Base-by-base conservation (phyloP, 176 grass and related monocot genomes). In the Hordeum vulgare region DNA sequence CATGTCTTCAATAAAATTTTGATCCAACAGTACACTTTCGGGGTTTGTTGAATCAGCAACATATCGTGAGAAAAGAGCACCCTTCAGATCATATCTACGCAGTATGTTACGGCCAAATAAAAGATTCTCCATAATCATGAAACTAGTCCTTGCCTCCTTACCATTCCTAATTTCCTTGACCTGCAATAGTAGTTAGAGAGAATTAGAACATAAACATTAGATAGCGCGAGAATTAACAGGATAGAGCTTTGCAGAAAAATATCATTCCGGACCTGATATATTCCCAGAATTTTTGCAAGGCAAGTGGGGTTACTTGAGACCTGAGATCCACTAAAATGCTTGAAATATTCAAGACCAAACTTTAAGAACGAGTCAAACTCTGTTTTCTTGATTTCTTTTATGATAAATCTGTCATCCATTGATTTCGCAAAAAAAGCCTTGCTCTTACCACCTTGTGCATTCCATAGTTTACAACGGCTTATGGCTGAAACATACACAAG, bases 101-200 rank as follows among this genome's bases (percentile, higher is more conserved):
- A 86, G 39, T 75, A 98, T 60, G 76, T 90, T 83, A 81, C 60
- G 96, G 53, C 96, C 96, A 90, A 88, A 98, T 13, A 95, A 75
- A 88, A 95, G 85, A 83, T 98, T 98, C 85, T 98, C 96, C 90
- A 95, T 98, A 86, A 98, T 89, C 91, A 98, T 93, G 74, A 93
- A 85, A 86, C 93, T 94, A 85, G 73, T 84, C 57, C 77, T 89
- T 60, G 86, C 90, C 77, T 95, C 90, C 83, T 93, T 98, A 14
- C 93, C 90, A 18, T 87, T 90, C 86, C 84, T 91, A 57, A 82
- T 76, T 91, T 95, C 81, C 37, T 90, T 83, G 74, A 98, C 90
- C 93, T 95, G 64, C 53, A 69, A 56, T 71, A 54, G 8, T 44
- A 34, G 61, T 76, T 57, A 78, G 13, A 83, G 39, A 91, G 15